Conservation (phyloP, 164 flowering plant genomes). For the Kingdonia uniflora region DNA sequence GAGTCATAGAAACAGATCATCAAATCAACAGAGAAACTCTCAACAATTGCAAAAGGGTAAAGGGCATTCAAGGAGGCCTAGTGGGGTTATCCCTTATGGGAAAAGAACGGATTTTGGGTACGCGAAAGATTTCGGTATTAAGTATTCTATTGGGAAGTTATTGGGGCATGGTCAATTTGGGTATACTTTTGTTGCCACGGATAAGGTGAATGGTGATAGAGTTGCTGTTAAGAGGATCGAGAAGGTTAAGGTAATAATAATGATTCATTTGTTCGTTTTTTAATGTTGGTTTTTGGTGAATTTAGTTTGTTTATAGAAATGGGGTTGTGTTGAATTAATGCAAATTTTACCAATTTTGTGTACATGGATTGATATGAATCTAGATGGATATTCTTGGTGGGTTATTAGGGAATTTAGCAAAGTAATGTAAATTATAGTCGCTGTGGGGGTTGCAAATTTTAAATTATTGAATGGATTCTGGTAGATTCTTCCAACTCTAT, state of each 20-base stretch:
- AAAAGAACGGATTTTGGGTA: constrained; percentile 91
- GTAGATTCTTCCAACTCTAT: too few species aligned
- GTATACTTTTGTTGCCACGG: constrained; percentile 79
- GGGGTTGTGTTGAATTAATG: background rate
- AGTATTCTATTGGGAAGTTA: constrained; percentile 69
- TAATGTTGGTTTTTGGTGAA: background rate
- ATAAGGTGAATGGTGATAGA: constrained; percentile 69
- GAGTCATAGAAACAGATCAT: constrained; percentile 4
- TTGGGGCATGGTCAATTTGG: constrained; percentile 97
- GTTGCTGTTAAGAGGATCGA: constrained; percentile 94
- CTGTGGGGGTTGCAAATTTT: too few species aligned
- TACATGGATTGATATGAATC: background rate
- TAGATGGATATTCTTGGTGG: background rate
- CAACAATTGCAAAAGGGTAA: constrained; percentile 17
- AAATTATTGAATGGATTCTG: background rate
- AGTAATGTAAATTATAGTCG: too few species aligned
- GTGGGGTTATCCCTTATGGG: constrained; percentile 49
- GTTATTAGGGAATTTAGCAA: too few species aligned
- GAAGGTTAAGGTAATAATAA: constrained; percentile 68
- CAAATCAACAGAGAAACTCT: constrained; percentile 9
- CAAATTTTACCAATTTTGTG: too few species aligned
- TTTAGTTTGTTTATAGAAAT: background rate
- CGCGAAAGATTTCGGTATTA: constrained; percentile 53
- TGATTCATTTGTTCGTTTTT: background rate
- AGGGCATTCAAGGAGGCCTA: constrained; percentile 24